phyloP scores from a whole-genome alignment of 1,284 basidiomycete species.

The Marasmius oreades region DNA sequence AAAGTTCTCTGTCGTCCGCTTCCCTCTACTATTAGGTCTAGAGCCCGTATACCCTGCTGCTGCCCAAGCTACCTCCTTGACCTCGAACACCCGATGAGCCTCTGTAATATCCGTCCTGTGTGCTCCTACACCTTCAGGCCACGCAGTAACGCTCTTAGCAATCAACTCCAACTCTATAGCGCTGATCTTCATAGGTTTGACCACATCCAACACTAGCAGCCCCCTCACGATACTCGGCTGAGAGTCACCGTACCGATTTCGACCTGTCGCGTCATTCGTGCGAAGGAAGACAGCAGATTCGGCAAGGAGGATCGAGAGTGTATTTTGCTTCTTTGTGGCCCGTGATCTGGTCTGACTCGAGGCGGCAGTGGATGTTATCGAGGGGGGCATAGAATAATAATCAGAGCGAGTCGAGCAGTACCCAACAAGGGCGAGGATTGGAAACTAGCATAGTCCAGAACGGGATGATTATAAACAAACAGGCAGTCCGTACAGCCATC shows the following conservation, averaged over 20 bases:
- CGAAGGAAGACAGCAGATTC: conserved; percentile 84
- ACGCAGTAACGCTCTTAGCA: conserved; percentile 63
- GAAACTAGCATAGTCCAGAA: neutral
- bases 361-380: neutral
- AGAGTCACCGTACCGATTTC: conserved; percentile 45
- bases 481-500: neutral
- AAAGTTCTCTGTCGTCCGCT: neutral
- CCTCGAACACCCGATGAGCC: conserved; percentile 74
- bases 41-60: conserved; percentile 27
- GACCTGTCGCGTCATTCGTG: conserved; percentile 43
- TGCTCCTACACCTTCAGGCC: conserved; percentile 88
- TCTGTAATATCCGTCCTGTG: conserved; percentile 80
- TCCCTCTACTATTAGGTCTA: neutral
- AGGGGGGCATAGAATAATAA: neutral
- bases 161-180: conserved; percentile 81
- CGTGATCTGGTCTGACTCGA: neutral
- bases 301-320: conserved; percentile 64
- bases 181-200: conserved; percentile 83
- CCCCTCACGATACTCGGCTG: conserved; percentile 84
- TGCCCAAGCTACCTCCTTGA: conserved; percentile 71
- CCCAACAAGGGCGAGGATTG: neutral
- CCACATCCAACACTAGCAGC: conserved; percentile 77
- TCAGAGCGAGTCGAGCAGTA: neutral
- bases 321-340: conserved; percentile 23
- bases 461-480: neutral